phyloP scores from a whole-genome alignment of 129 eudicot genomes.

The Artemisia tridentata region DNA sequence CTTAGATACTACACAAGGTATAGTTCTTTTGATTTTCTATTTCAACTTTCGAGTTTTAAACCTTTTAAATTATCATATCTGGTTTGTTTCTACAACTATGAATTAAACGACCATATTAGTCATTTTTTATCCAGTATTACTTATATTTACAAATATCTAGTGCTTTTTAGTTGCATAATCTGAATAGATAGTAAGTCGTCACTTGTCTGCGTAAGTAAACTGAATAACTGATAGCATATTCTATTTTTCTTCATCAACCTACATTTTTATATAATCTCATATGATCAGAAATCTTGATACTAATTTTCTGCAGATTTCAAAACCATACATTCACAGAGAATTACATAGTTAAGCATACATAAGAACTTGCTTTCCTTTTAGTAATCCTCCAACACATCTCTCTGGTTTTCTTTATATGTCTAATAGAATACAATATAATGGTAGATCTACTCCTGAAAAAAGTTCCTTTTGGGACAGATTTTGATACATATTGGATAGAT shows the following conservation, averaged over 20 bases:
- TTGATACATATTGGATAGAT: conserved; percentile 13
- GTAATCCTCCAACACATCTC: conserved; percentile 3
- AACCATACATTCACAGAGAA: conserved; percentile 14
- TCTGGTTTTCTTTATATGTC: conserved; percentile 23
- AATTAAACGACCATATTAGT: background rate
- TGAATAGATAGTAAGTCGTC: no score
- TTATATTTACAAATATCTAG: no score
- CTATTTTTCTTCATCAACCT: no score
- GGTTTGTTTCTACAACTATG: background rate
- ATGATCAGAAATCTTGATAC: background rate
- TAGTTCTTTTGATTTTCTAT: background rate
- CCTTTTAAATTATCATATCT: conserved; percentile 6
- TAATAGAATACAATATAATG: conserved; percentile 6
- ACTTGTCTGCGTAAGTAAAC: no score
- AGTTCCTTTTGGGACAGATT: conserved; percentile 1
- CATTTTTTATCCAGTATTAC: no score
- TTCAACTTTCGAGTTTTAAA: background rate
- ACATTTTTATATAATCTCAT: background rate
- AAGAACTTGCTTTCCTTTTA: conserved; percentile 8
- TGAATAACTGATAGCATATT: no score
- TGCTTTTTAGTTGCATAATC: no score
- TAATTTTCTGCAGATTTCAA: conserved; percentile 14
- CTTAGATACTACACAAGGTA: conserved; percentile 17
- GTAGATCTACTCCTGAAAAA: conserved; percentile 10
- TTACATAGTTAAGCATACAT: conserved; percentile 13